Evolutionary conservation across 306 rosid species (phyloP).

Genomic region (Hippophae gyantsensis): DNA sequence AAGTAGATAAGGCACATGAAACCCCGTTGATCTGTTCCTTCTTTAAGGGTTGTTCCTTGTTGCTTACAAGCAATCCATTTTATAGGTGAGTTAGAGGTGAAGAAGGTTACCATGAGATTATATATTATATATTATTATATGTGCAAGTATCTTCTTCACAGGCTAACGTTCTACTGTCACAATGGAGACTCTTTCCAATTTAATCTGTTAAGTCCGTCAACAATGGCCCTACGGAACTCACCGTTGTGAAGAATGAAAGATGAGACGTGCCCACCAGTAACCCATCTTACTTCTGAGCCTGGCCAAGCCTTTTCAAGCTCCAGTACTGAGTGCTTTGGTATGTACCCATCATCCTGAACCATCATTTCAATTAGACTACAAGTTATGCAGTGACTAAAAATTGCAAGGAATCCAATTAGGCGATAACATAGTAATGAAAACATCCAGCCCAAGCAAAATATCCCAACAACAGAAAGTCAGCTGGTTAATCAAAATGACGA

Average conservation of each 20-base stretch:
- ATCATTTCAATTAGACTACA: not conserved
- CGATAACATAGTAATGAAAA: not conserved
- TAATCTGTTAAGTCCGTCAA: slow-evolving; percentile 65
- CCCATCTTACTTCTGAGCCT: slow-evolving; percentile 97
- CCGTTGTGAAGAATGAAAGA: slow-evolving; percentile 83
- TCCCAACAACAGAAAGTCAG: not conserved
- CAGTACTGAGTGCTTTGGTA: slow-evolving; percentile 76
- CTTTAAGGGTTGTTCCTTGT: slow-evolving; percentile 12
- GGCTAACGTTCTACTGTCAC: slow-evolving; percentile 21
- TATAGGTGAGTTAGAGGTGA: slow-evolving; percentile 21
- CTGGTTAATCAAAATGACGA: no score
- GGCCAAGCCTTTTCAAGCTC: slow-evolving; percentile 96
- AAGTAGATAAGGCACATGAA: no score
- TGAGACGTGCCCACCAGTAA: slow-evolving; percentile 90
- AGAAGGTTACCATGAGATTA: slow-evolving; percentile 13
- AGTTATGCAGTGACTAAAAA: not conserved
- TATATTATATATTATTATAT: not conserved
- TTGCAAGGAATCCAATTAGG: not conserved
- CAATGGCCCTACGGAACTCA: slow-evolving; percentile 73
- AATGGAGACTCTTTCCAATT: slow-evolving; percentile 63
- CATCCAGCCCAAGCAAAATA: not conserved
- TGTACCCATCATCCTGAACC: slow-evolving; percentile 84
- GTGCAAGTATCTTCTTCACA: slow-evolving; percentile 4
- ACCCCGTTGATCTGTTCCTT: slow-evolving; percentile 3
- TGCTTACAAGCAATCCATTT: slow-evolving; percentile 15